A percentile compares a stretch with the other conserved stretches of the same genome.
These are phyloP conservation scores for Castanea crenata DNA, from an alignment of 306 rosid genomes.

Conservation along the genomic window DNA sequence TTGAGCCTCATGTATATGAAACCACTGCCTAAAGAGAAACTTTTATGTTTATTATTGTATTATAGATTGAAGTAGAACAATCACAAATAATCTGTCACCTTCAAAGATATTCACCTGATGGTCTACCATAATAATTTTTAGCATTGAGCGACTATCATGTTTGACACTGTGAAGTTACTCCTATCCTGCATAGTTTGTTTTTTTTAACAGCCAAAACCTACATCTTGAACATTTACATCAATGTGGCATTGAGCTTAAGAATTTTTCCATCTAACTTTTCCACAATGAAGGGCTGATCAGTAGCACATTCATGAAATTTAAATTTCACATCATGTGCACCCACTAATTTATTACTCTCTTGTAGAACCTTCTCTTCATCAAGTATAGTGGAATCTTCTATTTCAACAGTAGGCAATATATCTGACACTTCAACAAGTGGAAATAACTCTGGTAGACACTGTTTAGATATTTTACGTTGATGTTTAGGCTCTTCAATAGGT, in stretches of 20 bases:
- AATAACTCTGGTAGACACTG: too few species aligned
- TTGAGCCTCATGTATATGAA: not conserved
- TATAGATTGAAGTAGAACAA: not conserved
- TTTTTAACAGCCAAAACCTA: not conserved
- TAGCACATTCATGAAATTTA: too few species aligned
- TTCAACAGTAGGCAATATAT: too few species aligned
- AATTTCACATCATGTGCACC: too few species aligned
- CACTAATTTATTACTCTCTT: too few species aligned
- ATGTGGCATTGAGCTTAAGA: not conserved
- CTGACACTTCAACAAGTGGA: too few species aligned
- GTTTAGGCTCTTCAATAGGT: too few species aligned
- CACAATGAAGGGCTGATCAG: too few species aligned
- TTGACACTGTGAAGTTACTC: not conserved
- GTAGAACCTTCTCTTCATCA: too few species aligned
- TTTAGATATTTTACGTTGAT: too few species aligned
- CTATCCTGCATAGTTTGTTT: not conserved
- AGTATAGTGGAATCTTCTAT: too few species aligned
- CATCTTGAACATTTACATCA: not conserved
- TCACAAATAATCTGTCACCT: not conserved
- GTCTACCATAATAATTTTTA: not conserved
- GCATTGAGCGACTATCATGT: not conserved
- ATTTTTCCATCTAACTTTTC: too few species aligned
- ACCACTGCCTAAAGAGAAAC: not conserved
- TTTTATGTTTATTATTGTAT: not conserved
- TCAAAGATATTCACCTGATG: not conserved